A percentile compares a stretch with the other conserved stretches of the same genome.
phyloP scores from a whole-genome alignment of 2,329 filamentous ascomycete species.

The Epichloe brachyelytri region DNA sequence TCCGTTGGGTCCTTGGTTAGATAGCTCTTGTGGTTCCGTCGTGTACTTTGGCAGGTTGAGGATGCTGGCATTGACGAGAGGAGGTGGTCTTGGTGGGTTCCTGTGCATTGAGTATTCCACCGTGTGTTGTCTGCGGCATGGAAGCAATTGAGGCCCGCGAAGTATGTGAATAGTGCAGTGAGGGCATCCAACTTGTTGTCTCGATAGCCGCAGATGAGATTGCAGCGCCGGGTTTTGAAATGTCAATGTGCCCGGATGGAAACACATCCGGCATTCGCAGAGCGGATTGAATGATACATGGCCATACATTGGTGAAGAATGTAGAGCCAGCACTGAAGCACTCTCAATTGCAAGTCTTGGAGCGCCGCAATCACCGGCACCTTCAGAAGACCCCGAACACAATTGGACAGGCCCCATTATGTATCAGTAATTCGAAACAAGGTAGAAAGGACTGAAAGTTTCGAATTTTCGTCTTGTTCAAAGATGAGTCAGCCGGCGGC shows the following conservation, averaged over 20 bases:
- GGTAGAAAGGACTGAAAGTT: not conserved
- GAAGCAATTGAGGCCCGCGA: no score
- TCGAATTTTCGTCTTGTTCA: not conserved
- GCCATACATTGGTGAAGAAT: conserved; percentile 12
- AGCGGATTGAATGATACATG: conserved; percentile 12
- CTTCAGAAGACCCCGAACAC: conserved; percentile 8
- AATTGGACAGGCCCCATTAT: conserved; percentile 4
- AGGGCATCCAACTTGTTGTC: no score
- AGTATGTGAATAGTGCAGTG: no score
- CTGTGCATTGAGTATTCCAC: no score
- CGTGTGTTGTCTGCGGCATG: no score
- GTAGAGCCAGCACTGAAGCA: not conserved
- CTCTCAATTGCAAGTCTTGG: conserved; percentile 8
- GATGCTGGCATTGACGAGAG: no score
- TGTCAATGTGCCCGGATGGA: conserved; percentile 7
- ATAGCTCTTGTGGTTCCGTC: no score
- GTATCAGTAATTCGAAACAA: not conserved
- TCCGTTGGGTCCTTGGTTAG: no score
- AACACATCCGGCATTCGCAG: conserved; percentile 12
- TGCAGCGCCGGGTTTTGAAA: not conserved
- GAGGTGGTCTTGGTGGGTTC: no score
- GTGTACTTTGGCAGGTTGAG: no score
- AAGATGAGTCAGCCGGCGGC: not conserved
- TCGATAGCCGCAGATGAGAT: no score
- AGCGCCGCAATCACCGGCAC: conserved; percentile 12